Percentiles rank a stretch among this genome's conserved stretches.
These are phyloP conservation scores for Fusarium ambrosium DNA, from an alignment of 2,329 filamentous ascomycete genomes.

Conservation along the genomic window DNA sequence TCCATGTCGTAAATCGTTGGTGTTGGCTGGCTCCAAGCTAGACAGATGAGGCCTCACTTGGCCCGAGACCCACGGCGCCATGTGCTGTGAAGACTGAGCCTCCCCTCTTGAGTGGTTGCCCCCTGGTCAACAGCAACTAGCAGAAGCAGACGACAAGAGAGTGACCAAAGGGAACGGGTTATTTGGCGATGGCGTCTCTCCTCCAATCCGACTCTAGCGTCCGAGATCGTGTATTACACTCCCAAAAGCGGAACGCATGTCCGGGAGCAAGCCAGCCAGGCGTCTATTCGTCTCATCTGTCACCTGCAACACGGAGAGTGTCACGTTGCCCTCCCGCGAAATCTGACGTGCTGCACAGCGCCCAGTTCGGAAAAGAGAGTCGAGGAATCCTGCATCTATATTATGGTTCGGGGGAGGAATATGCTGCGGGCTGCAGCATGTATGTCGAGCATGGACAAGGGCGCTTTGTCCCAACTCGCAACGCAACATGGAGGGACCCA, in stretches of 20 bases:
- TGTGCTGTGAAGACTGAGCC: not conserved
- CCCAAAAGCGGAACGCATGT: constrained; percentile 12
- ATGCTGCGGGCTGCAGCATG: constrained; percentile 6
- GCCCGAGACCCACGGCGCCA: constrained; percentile 9
- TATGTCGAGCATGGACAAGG: constrained; percentile 19
- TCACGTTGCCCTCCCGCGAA: constrained; percentile 11
- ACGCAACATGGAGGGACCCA: not conserved
- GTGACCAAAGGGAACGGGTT: not conserved
- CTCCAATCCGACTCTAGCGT: not conserved
- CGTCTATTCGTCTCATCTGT: constrained; percentile 9
- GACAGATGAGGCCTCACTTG: constrained; percentile 5
- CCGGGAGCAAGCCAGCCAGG: constrained; percentile 9
- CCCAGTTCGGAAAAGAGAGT: constrained; percentile 13
- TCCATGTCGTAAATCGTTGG: not conserved
- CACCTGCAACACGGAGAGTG: constrained; percentile 3
- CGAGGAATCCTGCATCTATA: constrained; percentile 7
- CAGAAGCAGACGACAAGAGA: constrained; percentile 4
- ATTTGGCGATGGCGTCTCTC: constrained; percentile 10
- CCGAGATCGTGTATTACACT: constrained; percentile 1
- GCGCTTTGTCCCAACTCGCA: not conserved
- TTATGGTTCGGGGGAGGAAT: constrained; percentile 10
- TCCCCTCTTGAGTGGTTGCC: not conserved
- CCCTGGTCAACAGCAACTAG: not conserved
- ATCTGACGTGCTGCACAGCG: constrained; percentile 17
- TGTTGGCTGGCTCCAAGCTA: not conserved